Conservation (phyloP, 345 rosid genomes). For the Eutrema yunnanense region DNA sequence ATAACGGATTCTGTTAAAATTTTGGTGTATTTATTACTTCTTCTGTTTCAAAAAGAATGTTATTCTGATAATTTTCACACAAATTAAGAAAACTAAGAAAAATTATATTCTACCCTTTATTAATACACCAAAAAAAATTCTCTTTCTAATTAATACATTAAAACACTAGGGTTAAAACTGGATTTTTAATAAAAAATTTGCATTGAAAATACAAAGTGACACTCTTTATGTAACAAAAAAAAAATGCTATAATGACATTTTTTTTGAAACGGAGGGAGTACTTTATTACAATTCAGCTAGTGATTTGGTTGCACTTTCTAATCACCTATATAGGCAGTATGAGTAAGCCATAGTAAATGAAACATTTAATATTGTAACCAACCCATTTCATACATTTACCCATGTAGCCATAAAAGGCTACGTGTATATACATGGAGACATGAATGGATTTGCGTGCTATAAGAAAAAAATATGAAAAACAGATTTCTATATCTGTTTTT, state of each 20-base stretch:
- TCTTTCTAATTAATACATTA: too few relatives aligned
- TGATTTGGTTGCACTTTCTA: constrained; percentile 11
- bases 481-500: background rate
- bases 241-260: too few relatives aligned
- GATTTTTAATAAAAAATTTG: too few relatives aligned
- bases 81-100: too few relatives aligned
- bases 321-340: background rate
- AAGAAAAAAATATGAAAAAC: background rate
- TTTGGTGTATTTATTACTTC: background rate
- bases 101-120: too few relatives aligned
- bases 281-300: constrained; percentile 6
- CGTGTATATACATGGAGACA: background rate
- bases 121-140: too few relatives aligned
- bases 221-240: too few relatives aligned
- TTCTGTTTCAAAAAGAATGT: too few relatives aligned
- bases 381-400: background rate
- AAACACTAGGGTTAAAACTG: too few relatives aligned
- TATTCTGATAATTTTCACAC: too few relatives aligned
- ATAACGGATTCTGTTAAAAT: background rate
- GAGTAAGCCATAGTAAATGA: background rate
- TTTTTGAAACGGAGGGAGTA: too few relatives aligned
- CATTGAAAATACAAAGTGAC: too few relatives aligned
- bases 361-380: constrained; percentile 18
- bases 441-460: background rate
- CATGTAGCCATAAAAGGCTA: background rate